phyloP scores from a whole-genome alignment of 345 rosid genomes.

The Eucalyptus urophylla region DNA sequence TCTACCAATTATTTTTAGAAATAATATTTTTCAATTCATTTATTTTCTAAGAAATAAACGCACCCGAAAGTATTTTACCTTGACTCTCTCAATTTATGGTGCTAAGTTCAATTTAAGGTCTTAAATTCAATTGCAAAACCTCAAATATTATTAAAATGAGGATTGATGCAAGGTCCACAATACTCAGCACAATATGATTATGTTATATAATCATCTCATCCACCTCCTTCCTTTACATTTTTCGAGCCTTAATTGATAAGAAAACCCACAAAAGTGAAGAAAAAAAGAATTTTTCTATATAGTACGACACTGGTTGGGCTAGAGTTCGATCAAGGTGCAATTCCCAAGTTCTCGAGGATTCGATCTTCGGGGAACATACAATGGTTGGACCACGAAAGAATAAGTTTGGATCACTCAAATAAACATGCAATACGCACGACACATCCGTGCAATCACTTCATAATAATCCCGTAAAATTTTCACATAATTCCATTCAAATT shows the following conservation, averaged over 20 bases:
- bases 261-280: background rate
- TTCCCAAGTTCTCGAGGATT: background rate
- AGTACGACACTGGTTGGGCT: fast-evolving
- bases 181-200: background rate
- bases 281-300: background rate
- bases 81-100: background rate
- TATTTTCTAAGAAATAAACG: background rate
- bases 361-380: no score
- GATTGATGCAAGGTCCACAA: background rate
- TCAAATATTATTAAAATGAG: background rate
- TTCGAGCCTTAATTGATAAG: background rate
- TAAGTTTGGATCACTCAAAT: fast-evolving
- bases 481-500: background rate
- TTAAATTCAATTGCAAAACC: background rate
- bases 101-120: background rate
- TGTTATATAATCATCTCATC: background rate
- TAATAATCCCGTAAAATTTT: background rate
- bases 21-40: background rate
- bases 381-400: fast-evolving
- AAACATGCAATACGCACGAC: fast-evolving
- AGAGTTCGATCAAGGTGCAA: background rate
- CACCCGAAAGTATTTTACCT: background rate
- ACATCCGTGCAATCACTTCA: background rate
- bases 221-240: background rate
- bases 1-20: background rate